Evolutionary conservation across 805 yeast species (phyloP).

Genomic region (Starmerella geochares): DNA sequence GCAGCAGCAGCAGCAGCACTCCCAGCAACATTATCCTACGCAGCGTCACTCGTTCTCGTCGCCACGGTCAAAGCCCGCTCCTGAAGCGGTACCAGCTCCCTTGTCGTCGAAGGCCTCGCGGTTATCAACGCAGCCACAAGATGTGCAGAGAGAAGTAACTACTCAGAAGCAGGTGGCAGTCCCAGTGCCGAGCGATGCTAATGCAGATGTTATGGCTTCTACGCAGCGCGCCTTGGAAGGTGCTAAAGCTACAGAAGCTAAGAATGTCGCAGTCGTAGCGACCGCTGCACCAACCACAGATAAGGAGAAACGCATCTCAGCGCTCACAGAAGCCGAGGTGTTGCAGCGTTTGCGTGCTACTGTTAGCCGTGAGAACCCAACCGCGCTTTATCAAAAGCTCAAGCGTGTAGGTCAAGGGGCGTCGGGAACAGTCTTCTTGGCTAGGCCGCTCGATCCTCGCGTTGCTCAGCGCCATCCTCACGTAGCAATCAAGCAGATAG

Average conservation of each 20-base stretch:
- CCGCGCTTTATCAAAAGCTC: constrained; percentile 44
- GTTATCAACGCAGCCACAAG: background rate
- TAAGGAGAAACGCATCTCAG: constrained; percentile 45
- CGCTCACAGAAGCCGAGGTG: constrained; percentile 78
- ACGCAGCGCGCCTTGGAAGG: background rate
- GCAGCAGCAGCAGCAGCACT: background rate
- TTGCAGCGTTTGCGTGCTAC: constrained; percentile 72
- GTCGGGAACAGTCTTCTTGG: constrained; percentile 91
- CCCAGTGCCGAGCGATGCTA: background rate
- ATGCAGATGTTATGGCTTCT: background rate
- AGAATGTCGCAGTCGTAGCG: background rate
- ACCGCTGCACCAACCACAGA: constrained; percentile 30
- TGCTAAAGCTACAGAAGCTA: background rate
- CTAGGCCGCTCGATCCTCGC: constrained; percentile 42
- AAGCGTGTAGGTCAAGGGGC: constrained; percentile 96
- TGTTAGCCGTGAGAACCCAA: constrained; percentile 78
- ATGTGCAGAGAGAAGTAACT: background rate
- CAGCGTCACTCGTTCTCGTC: background rate
- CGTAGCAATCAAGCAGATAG: constrained; percentile 96
- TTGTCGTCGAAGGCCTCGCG: background rate
- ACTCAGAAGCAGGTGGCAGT: constrained; percentile 1
- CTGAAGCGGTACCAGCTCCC: background rate
- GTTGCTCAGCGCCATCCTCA: constrained; percentile 23
- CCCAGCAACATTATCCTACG: background rate
- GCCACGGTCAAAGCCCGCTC: background rate